Evolutionary conservation across 176 grass and related monocot genomes (phyloP), one percentile per base, ranked within the genome.

Genomic region (Cenchrus americanus): DNA sequence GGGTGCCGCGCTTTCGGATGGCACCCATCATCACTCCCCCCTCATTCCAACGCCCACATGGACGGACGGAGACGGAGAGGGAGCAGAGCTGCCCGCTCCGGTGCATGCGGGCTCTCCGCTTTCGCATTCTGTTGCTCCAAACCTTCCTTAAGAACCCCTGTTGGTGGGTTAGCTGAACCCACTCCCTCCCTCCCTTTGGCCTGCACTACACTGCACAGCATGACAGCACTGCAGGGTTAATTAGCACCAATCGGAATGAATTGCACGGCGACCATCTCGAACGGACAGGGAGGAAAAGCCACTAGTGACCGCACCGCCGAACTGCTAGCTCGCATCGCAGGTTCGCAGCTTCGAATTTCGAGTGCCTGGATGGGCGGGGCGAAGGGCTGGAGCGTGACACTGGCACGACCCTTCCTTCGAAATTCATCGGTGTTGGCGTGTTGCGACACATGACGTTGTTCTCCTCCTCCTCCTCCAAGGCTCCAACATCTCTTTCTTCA

Each of bases 1-100:
- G 30, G 12, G 10, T 59, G 74, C 54, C 74, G 74, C 54, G 54
- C 74, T 76, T 76, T 76, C 34, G 74, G n/a, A 48, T 70, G 10
- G 37, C 86, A 70, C 86, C 21, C 6, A 88, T 78, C 6, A 88
- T 88, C 68, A 84, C 37, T 6, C 8, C 8, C 8, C 43, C 43
- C 43, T 13, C 58, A 62, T 78, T 75, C 87, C 68, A 59, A 43
- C 73, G 43, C 66, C 55, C 64, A 62, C 79, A 73, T 73, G 86
- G 64, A 87, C 73, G 15, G 27, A 30, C 27, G 27, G 27, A 30
- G 27, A 30, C 27, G 27, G 27, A 30, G 12, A 7, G 2, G 7
- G 1, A 21, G 5, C 21, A 14, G 3, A 52, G 43, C 43, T 44
- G 43, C 43, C 43, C 43, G 43, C 43, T 44, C 30, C 66, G 50